Evolutionary conservation across 1,284 basidiomycete genomes (phyloP), one percentile per base, ranked within the genome.

Genomic region (Ceraceosorus guamensis): DNA sequence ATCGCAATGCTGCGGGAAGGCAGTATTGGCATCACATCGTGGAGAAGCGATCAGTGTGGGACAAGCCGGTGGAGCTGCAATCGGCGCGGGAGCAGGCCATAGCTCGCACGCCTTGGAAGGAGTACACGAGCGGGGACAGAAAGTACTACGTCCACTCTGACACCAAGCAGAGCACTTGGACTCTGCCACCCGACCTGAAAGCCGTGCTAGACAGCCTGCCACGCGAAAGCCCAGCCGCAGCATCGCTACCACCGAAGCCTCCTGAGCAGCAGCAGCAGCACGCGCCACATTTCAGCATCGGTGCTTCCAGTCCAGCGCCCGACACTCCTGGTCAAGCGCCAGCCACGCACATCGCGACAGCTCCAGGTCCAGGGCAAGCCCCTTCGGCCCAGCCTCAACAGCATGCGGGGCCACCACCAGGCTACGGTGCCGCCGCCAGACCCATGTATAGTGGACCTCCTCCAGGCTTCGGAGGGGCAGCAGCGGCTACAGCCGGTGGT

Each of bases 141-240:
- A 69, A 60, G 33, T 76, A 76, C 60, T 76, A 76, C 57, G 73
- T 75, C 3, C 60, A 76, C 51, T 62, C 58, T 32, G 59, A 70
- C n/a, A 76, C 73, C 30, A 75, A 74, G 55, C 55, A 68, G 61
- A 71, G 66, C 5, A 71, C 65, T 4, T 76, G 73, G 73, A 65
- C 60, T 6, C 50, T 75, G 30, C 73, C 73, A 14, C 47, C 55
- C 2, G 73, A 75, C 53, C 57, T 75, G 44, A 63, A 72, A 56
- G 49, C 47, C n/a, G n/a, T n/a, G n/a, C n/a, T n/a, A n/a, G n/a
- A n/a, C n/a, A n/a, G n/a, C n/a, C n/a, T n/a, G n/a, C n/a, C n/a
- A n/a, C n/a, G n/a, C n/a, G n/a, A n/a, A n/a, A n/a, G n/a, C n/a
- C n/a, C n/a, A n/a, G n/a, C n/a, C n/a, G n/a, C n/a, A n/a, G n/a